Evolutionary conservation across 495 filamentous ascomycete genomes (phyloP).

Genomic region (Aspergillus heteromorphus): DNA sequence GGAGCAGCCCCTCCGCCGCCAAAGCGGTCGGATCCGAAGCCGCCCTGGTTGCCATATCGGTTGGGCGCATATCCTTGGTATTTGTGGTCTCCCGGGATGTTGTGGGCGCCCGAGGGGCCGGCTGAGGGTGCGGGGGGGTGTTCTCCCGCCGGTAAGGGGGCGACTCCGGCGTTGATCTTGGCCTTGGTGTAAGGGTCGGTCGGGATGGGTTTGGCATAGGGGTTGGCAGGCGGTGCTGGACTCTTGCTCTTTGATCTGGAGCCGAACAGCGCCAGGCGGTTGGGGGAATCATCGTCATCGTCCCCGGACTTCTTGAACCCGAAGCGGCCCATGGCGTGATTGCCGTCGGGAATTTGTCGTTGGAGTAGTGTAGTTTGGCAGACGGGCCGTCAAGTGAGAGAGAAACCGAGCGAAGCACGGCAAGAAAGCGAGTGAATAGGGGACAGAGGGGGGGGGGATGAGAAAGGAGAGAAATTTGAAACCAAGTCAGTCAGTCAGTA

Average conservation of each 20-base stretch:
- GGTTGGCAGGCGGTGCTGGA: conserved; percentile 49
- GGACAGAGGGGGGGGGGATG: conserved; percentile 6
- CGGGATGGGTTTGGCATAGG: conserved; percentile 60
- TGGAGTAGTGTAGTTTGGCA: conserved; percentile 5
- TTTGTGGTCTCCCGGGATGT: conserved; percentile 46
- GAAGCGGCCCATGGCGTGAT: conserved; percentile 48
- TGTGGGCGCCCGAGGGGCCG: conserved; percentile 30
- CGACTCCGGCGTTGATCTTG: conserved; percentile 44
- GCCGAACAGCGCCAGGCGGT: conserved; percentile 56
- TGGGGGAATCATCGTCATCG: conserved; percentile 53
- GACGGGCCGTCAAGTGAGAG: background rate
- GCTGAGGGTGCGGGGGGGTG: conserved; percentile 3
- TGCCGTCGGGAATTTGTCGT: conserved; percentile 10
- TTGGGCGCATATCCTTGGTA: conserved; percentile 52
- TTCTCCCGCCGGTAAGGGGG: conserved; percentile 24
- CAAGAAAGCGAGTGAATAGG: conserved; percentile 11
- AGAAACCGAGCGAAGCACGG: background rate
- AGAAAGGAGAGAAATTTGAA: conserved; percentile 10
- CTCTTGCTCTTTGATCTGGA: conserved; percentile 55
- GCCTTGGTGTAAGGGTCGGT: conserved; percentile 61
- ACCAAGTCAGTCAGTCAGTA: conserved; percentile 11
- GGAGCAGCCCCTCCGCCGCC: conserved; percentile 35
- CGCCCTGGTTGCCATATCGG: conserved; percentile 55
- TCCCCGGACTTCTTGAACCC: conserved; percentile 58
- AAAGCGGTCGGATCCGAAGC: conserved; percentile 63